Evolutionary conservation across 208 protist genomes (phyloP).

Genomic region (Acanthamoeba lugdunensis): DNA sequence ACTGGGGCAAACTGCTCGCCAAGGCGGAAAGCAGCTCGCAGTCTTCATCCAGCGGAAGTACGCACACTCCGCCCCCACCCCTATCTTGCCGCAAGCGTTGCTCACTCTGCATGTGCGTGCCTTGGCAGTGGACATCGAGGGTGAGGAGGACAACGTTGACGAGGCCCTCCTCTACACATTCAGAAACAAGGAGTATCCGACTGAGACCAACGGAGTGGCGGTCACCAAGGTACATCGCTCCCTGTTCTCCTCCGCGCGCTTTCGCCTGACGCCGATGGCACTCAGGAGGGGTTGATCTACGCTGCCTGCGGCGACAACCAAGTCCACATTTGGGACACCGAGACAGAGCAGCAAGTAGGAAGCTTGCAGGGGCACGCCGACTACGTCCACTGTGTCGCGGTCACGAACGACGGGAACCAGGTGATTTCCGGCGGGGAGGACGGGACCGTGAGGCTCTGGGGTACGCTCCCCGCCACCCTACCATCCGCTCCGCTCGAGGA

Average conservation of each 20-base stretch:
- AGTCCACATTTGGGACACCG: conserved; percentile 28
- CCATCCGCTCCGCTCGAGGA: neutral
- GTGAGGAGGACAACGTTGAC: neutral
- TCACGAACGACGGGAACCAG: conserved; percentile 4
- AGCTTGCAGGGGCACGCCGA: neutral
- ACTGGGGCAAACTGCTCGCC: conserved; percentile 34
- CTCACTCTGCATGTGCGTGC: neutral
- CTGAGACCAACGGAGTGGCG: conserved; percentile 13
- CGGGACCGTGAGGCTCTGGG: neutral
- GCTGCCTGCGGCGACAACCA: conserved; percentile 10
- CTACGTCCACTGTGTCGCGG: conserved; percentile 10
- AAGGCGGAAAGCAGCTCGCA: neutral
- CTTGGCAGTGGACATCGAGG: conserved; percentile 3
- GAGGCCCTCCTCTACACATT: conserved; percentile 2
- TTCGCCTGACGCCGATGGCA: neutral
- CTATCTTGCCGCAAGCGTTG: neutral
- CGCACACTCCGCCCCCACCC: neutral
- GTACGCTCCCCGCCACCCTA: neutral
- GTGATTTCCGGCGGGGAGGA: conserved; percentile 4
- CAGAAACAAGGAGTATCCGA: neutral
- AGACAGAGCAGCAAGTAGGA: neutral
- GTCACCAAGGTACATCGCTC: conserved; percentile 5
- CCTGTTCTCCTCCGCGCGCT: neutral
- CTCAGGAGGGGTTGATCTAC: neutral
- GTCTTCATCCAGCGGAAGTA: neutral